A percentile compares a stretch with the other conserved stretches of the same genome.
Conservation (phyloP, 176 grass and related monocot genomes). For the Phoenix roebelenii region DNA sequence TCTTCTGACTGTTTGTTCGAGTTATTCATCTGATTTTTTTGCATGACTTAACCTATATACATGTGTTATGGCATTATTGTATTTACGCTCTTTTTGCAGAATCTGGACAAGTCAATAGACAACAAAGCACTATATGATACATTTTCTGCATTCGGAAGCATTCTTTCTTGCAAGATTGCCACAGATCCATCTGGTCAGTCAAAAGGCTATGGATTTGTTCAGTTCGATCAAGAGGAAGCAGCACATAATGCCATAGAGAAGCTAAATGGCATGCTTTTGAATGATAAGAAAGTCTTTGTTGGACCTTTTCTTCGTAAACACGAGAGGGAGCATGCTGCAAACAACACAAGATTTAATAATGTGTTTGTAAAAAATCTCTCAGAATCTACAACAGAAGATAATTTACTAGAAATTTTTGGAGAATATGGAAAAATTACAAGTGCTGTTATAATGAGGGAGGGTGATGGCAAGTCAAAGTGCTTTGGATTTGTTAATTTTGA, state of each 20-base stretch:
- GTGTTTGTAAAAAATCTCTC: conserved; percentile 88
- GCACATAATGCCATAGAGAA: conserved; percentile 53
- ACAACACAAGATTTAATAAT: conserved; percentile 74
- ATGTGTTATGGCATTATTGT: no score
- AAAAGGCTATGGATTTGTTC: conserved; percentile 89
- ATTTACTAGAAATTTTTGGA: conserved; percentile 46
- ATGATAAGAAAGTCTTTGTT: conserved; percentile 75
- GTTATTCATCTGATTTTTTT: no score
- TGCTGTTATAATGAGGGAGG: conserved; percentile 60
- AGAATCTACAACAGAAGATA: conserved; percentile 65
- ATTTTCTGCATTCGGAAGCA: conserved; percentile 51
- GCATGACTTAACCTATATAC: no score
- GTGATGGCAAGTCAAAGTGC: conserved; percentile 76
- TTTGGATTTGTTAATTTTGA: conserved; percentile 85
- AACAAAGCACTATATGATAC: conserved; percentile 72
- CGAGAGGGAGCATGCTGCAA: conserved; percentile 58
- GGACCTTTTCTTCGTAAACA: conserved; percentile 80
- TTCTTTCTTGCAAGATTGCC: conserved; percentile 72
- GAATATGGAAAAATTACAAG: conserved; percentile 75
- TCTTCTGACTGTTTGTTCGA: no score
- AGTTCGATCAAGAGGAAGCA: conserved; percentile 66
- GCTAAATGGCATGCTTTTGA: conserved; percentile 80
- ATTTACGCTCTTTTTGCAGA: conserved; percentile 33
- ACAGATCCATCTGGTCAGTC: conserved; percentile 60
- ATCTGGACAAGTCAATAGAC: conserved; percentile 78